Evolutionary conservation across 805 yeast genomes (phyloP), one percentile per base, ranked within the genome.

Genomic region (Kodamaea leandrae): DNA sequence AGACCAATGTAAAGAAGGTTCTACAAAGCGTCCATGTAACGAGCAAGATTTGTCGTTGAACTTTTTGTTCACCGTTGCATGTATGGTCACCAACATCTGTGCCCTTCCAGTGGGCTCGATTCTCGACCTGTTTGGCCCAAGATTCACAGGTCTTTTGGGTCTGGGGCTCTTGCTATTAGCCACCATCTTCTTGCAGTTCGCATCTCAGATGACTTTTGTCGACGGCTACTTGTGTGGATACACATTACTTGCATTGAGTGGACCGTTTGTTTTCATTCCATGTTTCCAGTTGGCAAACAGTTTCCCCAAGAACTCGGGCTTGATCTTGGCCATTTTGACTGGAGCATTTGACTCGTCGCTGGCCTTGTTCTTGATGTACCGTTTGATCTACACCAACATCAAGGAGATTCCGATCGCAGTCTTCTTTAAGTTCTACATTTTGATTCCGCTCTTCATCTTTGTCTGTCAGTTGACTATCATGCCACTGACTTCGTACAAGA

Each of bases 321-420:
- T 58, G 37, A 49, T 58, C 15, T 53, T 58, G 55, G 63, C 63
- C 14, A 48, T 58, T 25, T 54, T 58, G 49, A 58, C 96, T 0
- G 97, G 97, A n/a, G 89, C 96, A 0, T 89, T 90, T 57, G 97
- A 91, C 61, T 75, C 96, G 0, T 86, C 96, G 1, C 80, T 95
- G n/a, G 96, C 96, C 0, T 73, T 90, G 35, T 90, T 90, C 56
- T 68, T 88, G 51, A 51, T 77, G 8, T 91, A 89, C 66, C 68
- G 96, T 51, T 45, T 88, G 13, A 53, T 76, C 9, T 89, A 85
- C 61, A 80, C 69, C 45, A 60, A 61, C 39, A 44, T 68, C 37
- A 39, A 57, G 12, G 46, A 61, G 24, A 51, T 83, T 17, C 53
- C 78, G 0, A 55, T 88, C 8, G 57, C 68, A 15, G 66, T 58